Conservation (phyloP, 2,329 filamentous ascomycete species). For the Seiridium unicorne region DNA sequence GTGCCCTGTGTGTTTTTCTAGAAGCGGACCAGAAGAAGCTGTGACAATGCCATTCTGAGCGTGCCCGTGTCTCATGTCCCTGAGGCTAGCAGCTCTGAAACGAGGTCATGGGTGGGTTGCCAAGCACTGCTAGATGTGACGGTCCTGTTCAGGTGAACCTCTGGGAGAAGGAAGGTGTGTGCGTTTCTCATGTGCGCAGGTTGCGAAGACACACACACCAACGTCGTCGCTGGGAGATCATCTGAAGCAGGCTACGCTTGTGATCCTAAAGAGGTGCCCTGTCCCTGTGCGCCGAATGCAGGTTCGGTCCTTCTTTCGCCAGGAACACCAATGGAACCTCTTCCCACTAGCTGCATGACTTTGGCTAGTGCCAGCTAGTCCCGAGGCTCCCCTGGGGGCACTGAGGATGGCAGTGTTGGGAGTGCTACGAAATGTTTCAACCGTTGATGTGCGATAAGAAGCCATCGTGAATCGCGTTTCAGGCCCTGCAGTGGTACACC, state of each 20-base stretch:
- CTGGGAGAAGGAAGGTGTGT: background rate
- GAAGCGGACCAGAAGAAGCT: conserved; percentile 8
- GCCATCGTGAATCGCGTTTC: conserved; percentile 8
- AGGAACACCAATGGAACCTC: background rate
- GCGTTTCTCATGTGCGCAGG: too few species aligned
- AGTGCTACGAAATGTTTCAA: conserved; percentile 6
- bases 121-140: background rate
- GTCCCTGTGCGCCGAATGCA: background rate
- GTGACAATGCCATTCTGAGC: conserved; percentile 2
- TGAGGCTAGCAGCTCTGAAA: background rate
- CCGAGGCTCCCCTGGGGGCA: background rate
- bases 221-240: too few species aligned
- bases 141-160: conserved; percentile 1
- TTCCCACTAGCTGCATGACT: background rate
- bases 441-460: conserved; percentile 1
- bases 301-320: background rate
- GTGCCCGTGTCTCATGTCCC: conserved; percentile 6
- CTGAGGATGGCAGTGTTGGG: background rate
- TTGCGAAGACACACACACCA: too few species aligned
- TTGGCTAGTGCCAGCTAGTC: background rate
- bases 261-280: background rate
- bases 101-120: conserved; percentile 1
- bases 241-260: background rate
- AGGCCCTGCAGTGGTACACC: conserved; percentile 3
- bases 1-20: conserved; percentile 4